Evolutionary conservation across 768 basidiomycete species (phyloP).

Genomic region (Russula dissimulans): DNA sequence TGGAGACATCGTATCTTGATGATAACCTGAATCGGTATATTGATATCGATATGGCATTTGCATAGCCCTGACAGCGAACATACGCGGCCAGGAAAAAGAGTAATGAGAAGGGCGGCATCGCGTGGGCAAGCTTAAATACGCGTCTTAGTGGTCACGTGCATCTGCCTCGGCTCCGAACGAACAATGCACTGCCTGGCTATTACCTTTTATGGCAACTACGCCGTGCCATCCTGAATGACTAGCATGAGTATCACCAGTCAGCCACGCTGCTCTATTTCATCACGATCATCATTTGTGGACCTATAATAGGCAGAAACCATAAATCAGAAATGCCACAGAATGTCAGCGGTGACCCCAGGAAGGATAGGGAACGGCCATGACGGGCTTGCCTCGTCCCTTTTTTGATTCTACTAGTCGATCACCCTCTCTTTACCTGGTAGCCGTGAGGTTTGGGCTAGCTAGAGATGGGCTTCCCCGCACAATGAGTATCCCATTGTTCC

Average conservation of each 20-base stretch:
- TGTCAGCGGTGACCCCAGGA: not conserved
- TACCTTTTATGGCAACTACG: not conserved
- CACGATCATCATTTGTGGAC: not conserved
- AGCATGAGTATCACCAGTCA: not conserved
- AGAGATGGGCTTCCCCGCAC: not conserved
- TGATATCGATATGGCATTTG: constrained; percentile 19
- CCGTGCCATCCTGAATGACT: not conserved
- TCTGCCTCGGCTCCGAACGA: constrained; percentile 14
- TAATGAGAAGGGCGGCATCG: not conserved
- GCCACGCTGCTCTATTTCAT: not conserved
- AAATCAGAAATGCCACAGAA: not conserved
- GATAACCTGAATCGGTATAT: constrained; percentile 9
- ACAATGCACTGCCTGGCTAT: constrained; percentile 14
- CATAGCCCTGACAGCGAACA: constrained; percentile 10
- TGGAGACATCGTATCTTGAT: constrained; percentile 16
- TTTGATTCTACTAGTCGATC: too few relatives aligned
- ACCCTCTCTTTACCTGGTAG: too few relatives aligned
- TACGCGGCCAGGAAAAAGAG: constrained; percentile 16
- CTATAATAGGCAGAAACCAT: not conserved
- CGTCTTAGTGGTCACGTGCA: constrained; percentile 6
- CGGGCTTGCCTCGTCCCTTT: too few relatives aligned
- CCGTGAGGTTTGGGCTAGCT: too few relatives aligned
- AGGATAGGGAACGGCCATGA: too few relatives aligned
- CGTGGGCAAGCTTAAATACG: constrained; percentile 9
- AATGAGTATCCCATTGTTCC: not conserved